Conservation (phyloP, 1,139 yeast genomes). For the Yamadazyma dendronema region DNA sequence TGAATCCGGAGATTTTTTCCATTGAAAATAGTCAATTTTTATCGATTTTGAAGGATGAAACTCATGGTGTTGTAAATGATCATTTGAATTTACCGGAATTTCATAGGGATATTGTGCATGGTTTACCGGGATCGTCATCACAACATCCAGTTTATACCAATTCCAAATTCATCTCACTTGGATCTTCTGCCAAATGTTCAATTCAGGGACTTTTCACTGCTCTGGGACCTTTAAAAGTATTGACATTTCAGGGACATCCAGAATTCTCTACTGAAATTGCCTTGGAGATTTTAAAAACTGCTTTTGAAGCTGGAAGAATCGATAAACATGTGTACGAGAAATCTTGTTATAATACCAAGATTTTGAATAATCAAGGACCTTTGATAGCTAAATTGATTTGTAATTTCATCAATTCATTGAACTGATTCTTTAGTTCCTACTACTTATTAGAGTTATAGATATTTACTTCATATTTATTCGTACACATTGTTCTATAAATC, state of each 20-base stretch:
- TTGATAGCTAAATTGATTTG: slow-evolving; percentile 33
- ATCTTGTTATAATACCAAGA: slow-evolving; percentile 26
- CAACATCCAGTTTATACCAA: slow-evolving; percentile 9
- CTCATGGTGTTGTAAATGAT: slow-evolving; percentile 16
- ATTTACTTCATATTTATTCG: not conserved
- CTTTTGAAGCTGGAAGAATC: slow-evolving; percentile 16
- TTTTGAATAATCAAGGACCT: slow-evolving; percentile 34
- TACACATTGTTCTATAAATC: not conserved
- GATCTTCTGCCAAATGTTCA: slow-evolving; percentile 52
- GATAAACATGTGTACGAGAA: slow-evolving; percentile 24
- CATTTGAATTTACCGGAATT: slow-evolving; percentile 52
- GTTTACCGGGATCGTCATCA: slow-evolving; percentile 18
- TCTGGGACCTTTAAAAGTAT: slow-evolving; percentile 38
- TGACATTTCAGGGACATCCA: slow-evolving; percentile 90
- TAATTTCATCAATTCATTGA: slow-evolving; percentile 21
- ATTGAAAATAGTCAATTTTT: slow-evolving; percentile 24
- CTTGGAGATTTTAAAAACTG: slow-evolving; percentile 24
- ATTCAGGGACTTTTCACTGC: slow-evolving; percentile 61
- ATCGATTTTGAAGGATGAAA: slow-evolving; percentile 20
- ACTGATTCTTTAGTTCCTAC: not conserved
- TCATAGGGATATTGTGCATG: slow-evolving; percentile 68
- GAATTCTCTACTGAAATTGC: slow-evolving; percentile 55
- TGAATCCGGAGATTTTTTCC: slow-evolving; percentile 41
- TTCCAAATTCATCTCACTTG: slow-evolving; percentile 41
- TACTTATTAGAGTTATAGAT: not conserved